These are phyloP conservation scores for Talaromyces marneffei DNA, from an alignment of 2,329 filamentous ascomycete species.

Conservation along the genomic window DNA sequence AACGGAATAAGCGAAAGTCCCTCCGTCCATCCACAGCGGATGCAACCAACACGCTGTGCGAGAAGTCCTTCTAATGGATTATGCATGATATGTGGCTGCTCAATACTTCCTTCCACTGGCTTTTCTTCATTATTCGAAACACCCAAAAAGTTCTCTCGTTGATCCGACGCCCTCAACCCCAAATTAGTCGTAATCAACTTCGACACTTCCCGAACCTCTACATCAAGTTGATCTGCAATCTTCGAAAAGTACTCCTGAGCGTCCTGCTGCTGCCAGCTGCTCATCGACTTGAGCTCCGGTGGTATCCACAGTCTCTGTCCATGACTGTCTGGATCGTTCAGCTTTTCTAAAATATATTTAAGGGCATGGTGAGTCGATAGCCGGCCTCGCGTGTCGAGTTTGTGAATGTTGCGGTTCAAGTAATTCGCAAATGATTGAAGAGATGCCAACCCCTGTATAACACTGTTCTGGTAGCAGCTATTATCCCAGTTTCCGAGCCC, in stretches of 20 bases:
- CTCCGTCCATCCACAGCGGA: constrained; percentile 77
- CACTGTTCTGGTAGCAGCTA: constrained; percentile 96
- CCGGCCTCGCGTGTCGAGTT: constrained; percentile 31
- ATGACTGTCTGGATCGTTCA: constrained; percentile 65
- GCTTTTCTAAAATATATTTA: constrained; percentile 59
- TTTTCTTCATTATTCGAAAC: constrained; percentile 17
- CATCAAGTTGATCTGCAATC: constrained; percentile 76
- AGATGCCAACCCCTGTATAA: constrained; percentile 77
- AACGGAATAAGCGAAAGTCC: constrained; percentile 87
- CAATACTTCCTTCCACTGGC: constrained; percentile 10
- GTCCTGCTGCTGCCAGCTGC: constrained; percentile 92
- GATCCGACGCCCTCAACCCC: constrained; percentile 36
- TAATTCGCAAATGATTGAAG: constrained; percentile 64
- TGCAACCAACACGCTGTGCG: constrained; percentile 84
- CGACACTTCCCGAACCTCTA: constrained; percentile 58
- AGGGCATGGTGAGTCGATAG: constrained; percentile 52
- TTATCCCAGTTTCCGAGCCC: constrained; percentile 91
- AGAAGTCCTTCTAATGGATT: constrained; percentile 85
- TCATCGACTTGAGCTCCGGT: constrained; percentile 78
- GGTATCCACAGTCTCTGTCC: constrained; percentile 78
- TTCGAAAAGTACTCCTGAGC: constrained; percentile 96
- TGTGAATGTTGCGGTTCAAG: constrained; percentile 44
- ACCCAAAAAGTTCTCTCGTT: constrained; percentile 29
- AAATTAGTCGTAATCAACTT: constrained; percentile 39
- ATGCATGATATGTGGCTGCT: constrained; percentile 35